Evolutionary conservation across 2,329 filamentous ascomycete species (phyloP), one percentile per base, ranked within the genome.

Genomic region (Massarina eburnea): DNA sequence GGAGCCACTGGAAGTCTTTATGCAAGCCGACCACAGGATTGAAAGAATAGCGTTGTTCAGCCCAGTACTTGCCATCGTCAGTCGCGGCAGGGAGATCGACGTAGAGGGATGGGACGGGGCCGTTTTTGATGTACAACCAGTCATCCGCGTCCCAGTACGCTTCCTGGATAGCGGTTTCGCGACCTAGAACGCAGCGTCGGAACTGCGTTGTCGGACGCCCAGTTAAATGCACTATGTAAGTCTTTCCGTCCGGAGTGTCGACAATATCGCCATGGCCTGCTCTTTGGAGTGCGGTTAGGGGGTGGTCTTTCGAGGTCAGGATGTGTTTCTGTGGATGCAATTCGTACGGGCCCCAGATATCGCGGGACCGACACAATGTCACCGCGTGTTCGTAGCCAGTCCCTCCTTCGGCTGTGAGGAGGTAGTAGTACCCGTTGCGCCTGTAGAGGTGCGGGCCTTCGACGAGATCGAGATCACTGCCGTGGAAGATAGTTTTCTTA

Each of bases 41-140:
- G 56, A 83, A 83, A 19, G 74, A 70, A 35, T 79, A 64, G 8
- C 58, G 50, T 51, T 82, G 45, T 73, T 73, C 51, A 68, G 74
- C 5, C 75, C 73, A 20, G 48, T 70, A 69, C 0, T 51, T 39
- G 2, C 53, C 54, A 24, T 68, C 63, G 39, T 68, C 57, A 8
- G 60, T 58, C 9, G 51, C 45, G 4, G 52, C 61, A 1, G 62
- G 64, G 3, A 68, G 45, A 3, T 68, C 61, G 18, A 68, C 61
- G 33, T 60, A 51, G 1, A 84, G 68, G 1, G 80, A 67, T 8
- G 66, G 66, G 6, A 66, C 51, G 3, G 66, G 80, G 0, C 81
- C 81, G 43, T 79, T 70, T 62, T 83, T 83, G 35, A 84, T 71
- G 48, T 83, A 83, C 3, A 84, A 71, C 82, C 82, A 85, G 56